These are phyloP conservation scores for Lodderomyces beijingensis DNA, from an alignment of 1,139 yeast species.

Conservation along the genomic window DNA sequence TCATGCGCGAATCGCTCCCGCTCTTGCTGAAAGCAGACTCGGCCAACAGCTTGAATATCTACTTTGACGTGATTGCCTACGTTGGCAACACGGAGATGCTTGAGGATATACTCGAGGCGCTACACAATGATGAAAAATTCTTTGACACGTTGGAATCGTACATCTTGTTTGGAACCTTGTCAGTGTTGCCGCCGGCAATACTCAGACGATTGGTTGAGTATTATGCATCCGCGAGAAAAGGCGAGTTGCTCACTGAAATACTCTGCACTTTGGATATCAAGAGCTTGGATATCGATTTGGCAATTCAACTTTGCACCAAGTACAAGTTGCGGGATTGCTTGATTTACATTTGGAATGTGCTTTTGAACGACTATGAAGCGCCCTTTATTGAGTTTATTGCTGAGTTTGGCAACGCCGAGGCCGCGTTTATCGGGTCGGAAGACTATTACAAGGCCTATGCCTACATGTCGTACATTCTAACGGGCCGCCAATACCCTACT, in stretches of 20 bases:
- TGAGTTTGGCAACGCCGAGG: slow-evolving; percentile 21
- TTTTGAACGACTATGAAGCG: slow-evolving; percentile 60
- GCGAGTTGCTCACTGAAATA: slow-evolving; percentile 56
- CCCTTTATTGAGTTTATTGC: slow-evolving; percentile 60
- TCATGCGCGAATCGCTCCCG: slow-evolving; percentile 50
- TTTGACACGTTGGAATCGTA: slow-evolving; percentile 50
- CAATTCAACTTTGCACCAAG: slow-evolving; percentile 54
- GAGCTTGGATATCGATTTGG: slow-evolving; percentile 70
- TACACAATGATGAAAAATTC: slow-evolving; percentile 33
- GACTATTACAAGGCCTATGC: slow-evolving; percentile 43
- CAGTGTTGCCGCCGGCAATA: slow-evolving; percentile 55
- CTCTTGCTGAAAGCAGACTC: slow-evolving; percentile 18
- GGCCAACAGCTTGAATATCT: slow-evolving; percentile 7
- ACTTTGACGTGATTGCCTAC: slow-evolving; percentile 16
- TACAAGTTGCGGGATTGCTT: slow-evolving; percentile 56
- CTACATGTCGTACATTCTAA: slow-evolving; percentile 63
- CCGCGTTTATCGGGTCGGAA: slow-evolving; percentile 9
- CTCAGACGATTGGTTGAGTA: slow-evolving; percentile 55
- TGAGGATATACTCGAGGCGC: slow-evolving; percentile 51
- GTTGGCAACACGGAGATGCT: slow-evolving; percentile 27
- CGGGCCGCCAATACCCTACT: slow-evolving; percentile 77
- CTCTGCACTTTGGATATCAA: slow-evolving; percentile 61
- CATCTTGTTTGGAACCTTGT: slow-evolving; percentile 44
- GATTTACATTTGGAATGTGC: slow-evolving; percentile 63
- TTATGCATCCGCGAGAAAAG: slow-evolving; percentile 37